Conservation (phyloP, 1,139 yeast species). For the Hanseniaspora gamundiae region DNA sequence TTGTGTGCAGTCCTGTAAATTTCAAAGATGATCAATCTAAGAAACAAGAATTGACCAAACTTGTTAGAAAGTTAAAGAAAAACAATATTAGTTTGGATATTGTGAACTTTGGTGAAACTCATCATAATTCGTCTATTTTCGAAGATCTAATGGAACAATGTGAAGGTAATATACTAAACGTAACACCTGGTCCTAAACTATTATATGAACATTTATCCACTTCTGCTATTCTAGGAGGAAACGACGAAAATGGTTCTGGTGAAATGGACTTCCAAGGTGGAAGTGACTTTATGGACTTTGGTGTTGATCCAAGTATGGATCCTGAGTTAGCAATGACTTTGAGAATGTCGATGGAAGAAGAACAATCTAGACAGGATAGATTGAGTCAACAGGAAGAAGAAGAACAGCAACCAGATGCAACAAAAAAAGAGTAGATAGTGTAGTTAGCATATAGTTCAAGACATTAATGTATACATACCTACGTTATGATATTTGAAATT, state of each 20-base stretch:
- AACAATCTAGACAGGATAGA: slow-evolving; percentile 31
- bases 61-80: slow-evolving; percentile 90
- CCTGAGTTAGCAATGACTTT: slow-evolving; percentile 95
- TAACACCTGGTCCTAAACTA: slow-evolving; percentile 80
- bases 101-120: slow-evolving; percentile 86
- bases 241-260: slow-evolving; percentile 27
- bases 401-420: slow-evolving; percentile 5
- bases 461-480: no score
- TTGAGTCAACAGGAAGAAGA: slow-evolving; percentile 20
- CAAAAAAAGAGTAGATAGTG: background rate
- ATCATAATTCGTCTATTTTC: slow-evolving; percentile 61
- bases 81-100: slow-evolving; percentile 85
- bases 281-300: slow-evolving; percentile 42
- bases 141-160: slow-evolving; percentile 73
- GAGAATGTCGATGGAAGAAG: slow-evolving; percentile 32
- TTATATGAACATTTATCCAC: slow-evolving; percentile 33
- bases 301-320: slow-evolving; percentile 84
- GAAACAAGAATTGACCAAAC: slow-evolving; percentile 54
- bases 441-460: no score
- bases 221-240: slow-evolving; percentile 25
- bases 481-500: no score
- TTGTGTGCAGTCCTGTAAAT: slow-evolving; percentile 76
- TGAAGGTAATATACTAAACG: slow-evolving; percentile 46
- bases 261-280: slow-evolving; percentile 36
- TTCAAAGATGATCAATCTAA: slow-evolving; percentile 50